Evolutionary conservation across 345 rosid genomes (phyloP).

Genomic region (Excoecaria agallocha): DNA sequence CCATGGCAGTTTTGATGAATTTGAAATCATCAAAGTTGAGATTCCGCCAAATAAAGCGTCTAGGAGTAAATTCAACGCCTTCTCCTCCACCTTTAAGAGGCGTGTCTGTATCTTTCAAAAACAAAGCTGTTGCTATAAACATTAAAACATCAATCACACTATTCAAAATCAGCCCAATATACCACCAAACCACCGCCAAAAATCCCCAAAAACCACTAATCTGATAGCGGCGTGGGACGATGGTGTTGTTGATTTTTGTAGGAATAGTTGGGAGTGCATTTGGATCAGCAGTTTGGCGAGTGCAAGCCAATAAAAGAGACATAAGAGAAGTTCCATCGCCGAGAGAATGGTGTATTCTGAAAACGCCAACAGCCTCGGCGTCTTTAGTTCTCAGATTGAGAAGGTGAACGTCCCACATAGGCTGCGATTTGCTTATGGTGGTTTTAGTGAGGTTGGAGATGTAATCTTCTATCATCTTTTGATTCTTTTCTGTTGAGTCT

Average conservation of each 20-base stretch:
- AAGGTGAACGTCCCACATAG: slow-evolving; percentile 46
- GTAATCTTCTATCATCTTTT: slow-evolving; percentile 34
- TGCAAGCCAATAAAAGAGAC: slow-evolving; percentile 54
- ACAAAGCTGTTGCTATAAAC: slow-evolving; percentile 43
- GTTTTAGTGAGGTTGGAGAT: slow-evolving; percentile 35
- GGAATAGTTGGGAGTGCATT: slow-evolving; percentile 34
- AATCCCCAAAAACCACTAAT: neutral
- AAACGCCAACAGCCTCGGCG: slow-evolving; percentile 35
- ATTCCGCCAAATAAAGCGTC: slow-evolving; percentile 30
- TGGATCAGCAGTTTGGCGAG: slow-evolving; percentile 30
- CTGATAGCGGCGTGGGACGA: no score
- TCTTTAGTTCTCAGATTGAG: slow-evolving; percentile 34
- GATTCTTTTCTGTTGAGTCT: slow-evolving; percentile 3
- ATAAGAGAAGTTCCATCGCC: slow-evolving; percentile 66
- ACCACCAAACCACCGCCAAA: slow-evolving; percentile 9
- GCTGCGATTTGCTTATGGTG: slow-evolving; percentile 33
- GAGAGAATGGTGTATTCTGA: slow-evolving; percentile 59
- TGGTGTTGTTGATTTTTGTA: slow-evolving; percentile 10
- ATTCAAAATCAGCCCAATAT: slow-evolving; percentile 23
- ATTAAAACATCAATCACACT: slow-evolving; percentile 23
- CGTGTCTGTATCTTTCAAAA: slow-evolving; percentile 48
- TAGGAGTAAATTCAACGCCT: slow-evolving; percentile 20
- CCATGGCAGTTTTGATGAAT: slow-evolving; percentile 36
- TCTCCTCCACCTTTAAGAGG: slow-evolving; percentile 49
- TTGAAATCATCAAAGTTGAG: slow-evolving; percentile 36